Evolutionary conservation across 1,284 basidiomycete genomes (phyloP), one percentile per base, ranked within the genome.

Genomic region (Microbotryomycetes sp.): DNA sequence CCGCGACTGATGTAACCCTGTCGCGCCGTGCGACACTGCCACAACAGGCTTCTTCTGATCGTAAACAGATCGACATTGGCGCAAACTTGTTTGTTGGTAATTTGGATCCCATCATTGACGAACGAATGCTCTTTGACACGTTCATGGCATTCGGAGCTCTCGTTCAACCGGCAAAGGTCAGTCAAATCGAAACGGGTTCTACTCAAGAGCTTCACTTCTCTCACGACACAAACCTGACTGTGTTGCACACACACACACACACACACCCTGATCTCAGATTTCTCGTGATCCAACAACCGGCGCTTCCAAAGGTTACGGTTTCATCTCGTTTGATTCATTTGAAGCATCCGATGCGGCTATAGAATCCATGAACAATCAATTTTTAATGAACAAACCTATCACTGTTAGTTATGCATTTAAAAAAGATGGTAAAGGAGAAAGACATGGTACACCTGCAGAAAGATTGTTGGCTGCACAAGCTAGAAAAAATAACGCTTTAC

Each of bases 361-460:
- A 63, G 93, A 97, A 77, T 84, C 91, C 23, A 93, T 98, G 90
- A 94, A 97, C 72, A 85, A 86, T 52, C 94, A 98, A 74, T 97
- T 92, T 83, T 81, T 98, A 51, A 92, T 94, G 86, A 97, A 97
- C 81, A 96, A 96, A 77, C 88, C 92, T 62, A 89, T 97, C 74
- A 86, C 86, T 19, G 92, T 97, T 16, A 91, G 94, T 76, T 97
- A 96, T 75, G 94, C 94, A 4, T 94, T 97, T 82, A 97, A 97
- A 77, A 97, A 97, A 79, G 96, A 98, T 72, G 91, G 90, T 59
- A 97, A 97, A 76, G 92, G 93, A 64, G 94, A 98, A 76, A 84
- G 93, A 19, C 96, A 98, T 73, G 96, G 94, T 42, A 96, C 93
- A 4, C 81, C 88, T 23, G 93, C 96, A 2, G 94, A 98, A 78